Conservation (phyloP, 768 basidiomycete genomes). For the Paxillus ammoniavirescens region DNA sequence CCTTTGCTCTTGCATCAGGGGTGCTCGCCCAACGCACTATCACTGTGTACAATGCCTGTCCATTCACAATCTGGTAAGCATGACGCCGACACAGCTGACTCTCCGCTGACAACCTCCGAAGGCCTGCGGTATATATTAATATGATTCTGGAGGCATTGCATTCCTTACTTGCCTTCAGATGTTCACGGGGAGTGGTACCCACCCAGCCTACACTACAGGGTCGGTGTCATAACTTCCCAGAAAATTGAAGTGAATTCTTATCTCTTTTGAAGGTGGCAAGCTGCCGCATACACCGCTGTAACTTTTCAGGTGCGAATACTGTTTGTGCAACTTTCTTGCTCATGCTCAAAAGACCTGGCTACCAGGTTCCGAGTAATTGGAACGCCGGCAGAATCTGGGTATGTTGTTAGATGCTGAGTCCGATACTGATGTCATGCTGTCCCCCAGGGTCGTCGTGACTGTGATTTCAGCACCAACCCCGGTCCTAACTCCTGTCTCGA, state of each 20-base stretch:
- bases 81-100: background rate
- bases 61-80: conserved; percentile 65
- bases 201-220: conserved; percentile 47
- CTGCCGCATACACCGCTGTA: conserved; percentile 24
- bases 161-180: conserved; percentile 33
- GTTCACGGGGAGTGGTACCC: conserved; percentile 56
- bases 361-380: conserved; percentile 61
- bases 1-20: conserved; percentile 29
- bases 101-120: conserved; percentile 14
- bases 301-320: conserved; percentile 22
- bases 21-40: conserved; percentile 54
- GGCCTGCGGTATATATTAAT: conserved; percentile 42
- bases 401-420: background rate
- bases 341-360: background rate
- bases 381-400: conserved; percentile 66
- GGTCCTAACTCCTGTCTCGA: conserved; percentile 56
- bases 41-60: conserved; percentile 59
- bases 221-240: conserved; percentile 19
- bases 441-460: conserved; percentile 50
- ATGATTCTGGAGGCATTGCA: background rate
- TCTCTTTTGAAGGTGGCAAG: conserved; percentile 30
- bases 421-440: background rate
- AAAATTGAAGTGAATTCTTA: conserved; percentile 1
- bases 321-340: background rate
- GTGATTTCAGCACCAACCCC: conserved; percentile 53